Base-by-base conservation (phyloP, 768 basidiomycete species). In the Xerocomellus amylosporus region DNA sequence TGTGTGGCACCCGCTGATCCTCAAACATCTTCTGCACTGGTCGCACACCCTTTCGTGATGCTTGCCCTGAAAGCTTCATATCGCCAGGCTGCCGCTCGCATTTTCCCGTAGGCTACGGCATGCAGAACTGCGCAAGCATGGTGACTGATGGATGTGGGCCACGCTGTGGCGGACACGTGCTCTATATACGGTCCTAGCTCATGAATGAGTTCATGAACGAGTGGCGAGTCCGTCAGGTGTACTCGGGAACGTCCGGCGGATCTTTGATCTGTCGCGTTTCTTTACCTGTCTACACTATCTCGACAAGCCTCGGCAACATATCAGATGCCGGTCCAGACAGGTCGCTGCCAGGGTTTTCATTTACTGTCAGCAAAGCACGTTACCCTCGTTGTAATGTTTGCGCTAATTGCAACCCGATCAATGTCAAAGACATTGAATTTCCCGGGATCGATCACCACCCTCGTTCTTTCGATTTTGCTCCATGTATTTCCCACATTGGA, bases 81-180 rank as follows among this genome's bases (percentile, higher is more conserved):
- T 58, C 48, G 44, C 46, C 34, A 41, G 50, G 41, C 52, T 47
- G 48, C 49, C 58, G 42, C 42, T 62, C 58, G 65, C 65, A 46
- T 53, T 50, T 65, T 65, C 56, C 61, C 60, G 58, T 53, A 56
- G 36, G 57, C 42, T 62, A 65, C 62, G 66, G 64, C 65, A 67
- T 61, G 56, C 57, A 36, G 53, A 59, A 36, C 55, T 61, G 65
- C 49, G 56, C 59, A 61, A 56, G 56, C 52, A 59, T 61, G 58
- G 58, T 72, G 68, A 64, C 37, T 71, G 65, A 70, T 69, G 65
- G 54, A 43, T n/a, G 54, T 56, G 42, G 61, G 50, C 47, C 67
- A 63, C 51, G 50, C 55, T 51, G 63, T 56, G 57, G 60, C 56
- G 60, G 55, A 52, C 70, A 64, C 41, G 41, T 56, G 42, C 43